Conservation (phyloP, 2,329 filamentous ascomycete species). For the Curvularia sp. region DNA sequence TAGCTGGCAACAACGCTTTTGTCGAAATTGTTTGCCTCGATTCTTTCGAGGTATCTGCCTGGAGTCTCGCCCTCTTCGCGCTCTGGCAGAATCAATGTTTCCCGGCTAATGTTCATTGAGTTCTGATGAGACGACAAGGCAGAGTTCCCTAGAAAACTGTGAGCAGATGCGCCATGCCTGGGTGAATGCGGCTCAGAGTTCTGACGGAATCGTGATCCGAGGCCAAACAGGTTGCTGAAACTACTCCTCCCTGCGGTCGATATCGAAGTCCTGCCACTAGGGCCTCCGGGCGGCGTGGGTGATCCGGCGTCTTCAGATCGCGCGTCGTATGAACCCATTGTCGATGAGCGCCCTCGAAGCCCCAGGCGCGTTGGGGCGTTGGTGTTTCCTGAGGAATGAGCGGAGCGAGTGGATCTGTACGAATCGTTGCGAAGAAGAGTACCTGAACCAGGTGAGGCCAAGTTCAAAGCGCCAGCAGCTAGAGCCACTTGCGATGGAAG, state of each 20-base stretch:
- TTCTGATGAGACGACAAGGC: slow-evolving; percentile 80
- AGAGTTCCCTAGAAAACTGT: slow-evolving; percentile 70
- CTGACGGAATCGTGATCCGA: slow-evolving; percentile 77
- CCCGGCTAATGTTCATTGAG: slow-evolving; percentile 78
- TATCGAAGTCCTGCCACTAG: slow-evolving; percentile 72
- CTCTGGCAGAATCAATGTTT: slow-evolving; percentile 74
- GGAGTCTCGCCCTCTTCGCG: slow-evolving; percentile 87
- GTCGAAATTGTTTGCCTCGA: slow-evolving; percentile 79
- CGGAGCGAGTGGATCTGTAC: slow-evolving; percentile 70
- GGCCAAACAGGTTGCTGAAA: slow-evolving; percentile 84
- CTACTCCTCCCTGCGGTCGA: slow-evolving; percentile 88
- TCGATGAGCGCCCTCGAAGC: slow-evolving; percentile 82
- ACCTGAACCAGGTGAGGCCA: slow-evolving; percentile 53
- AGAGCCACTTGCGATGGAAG: slow-evolving; percentile 62
- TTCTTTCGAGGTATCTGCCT: slow-evolving; percentile 82
- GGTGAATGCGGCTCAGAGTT: slow-evolving; percentile 74
- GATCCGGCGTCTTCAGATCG: slow-evolving; percentile 74
- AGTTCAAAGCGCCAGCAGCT: slow-evolving; percentile 55
- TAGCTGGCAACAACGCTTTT: slow-evolving; percentile 84
- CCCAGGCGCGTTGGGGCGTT: slow-evolving; percentile 67
- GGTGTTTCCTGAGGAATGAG: slow-evolving; percentile 60
- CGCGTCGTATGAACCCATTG: slow-evolving; percentile 81
- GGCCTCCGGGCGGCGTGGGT: slow-evolving; percentile 57
- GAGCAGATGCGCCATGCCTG: slow-evolving; percentile 64
- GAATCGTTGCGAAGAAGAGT: slow-evolving; percentile 67